Evolutionary conservation across 2,329 filamentous ascomycete genomes (phyloP).

Genomic region (Xylaria sp.): DNA sequence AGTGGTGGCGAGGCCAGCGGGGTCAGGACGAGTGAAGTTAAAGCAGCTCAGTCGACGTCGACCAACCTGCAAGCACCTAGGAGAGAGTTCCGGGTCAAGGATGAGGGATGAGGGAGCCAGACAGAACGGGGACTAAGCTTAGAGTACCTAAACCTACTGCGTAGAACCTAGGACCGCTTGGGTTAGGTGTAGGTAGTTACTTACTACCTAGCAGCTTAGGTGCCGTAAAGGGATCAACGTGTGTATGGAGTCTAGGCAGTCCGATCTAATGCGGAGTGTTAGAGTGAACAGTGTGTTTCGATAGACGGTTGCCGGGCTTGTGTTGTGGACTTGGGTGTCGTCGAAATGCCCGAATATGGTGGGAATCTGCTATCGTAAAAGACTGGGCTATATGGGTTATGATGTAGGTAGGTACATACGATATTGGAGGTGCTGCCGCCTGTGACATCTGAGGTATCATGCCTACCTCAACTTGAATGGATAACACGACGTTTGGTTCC

Average conservation of each 20-base stretch:
- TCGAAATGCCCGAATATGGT: slow-evolving; percentile 2
- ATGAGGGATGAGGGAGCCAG: slow-evolving; percentile 1
- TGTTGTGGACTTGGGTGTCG: too few relatives aligned
- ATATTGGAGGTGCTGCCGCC: neutral
- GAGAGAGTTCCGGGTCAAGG: neutral
- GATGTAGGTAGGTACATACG: too few relatives aligned
- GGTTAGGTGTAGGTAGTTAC: neutral
- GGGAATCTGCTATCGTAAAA: neutral
- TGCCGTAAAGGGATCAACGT: too few relatives aligned
- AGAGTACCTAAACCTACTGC: neutral
- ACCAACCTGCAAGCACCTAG: neutral
- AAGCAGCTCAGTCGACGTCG: slow-evolving; percentile 7
- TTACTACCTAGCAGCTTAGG: neutral
- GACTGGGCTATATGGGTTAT: too few relatives aligned
- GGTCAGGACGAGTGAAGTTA: slow-evolving; percentile 26
- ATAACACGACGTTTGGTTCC: too few relatives aligned
- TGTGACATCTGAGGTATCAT: neutral
- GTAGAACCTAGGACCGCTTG: neutral
- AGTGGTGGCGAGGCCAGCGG: slow-evolving; percentile 27
- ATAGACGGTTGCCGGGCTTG: neutral
- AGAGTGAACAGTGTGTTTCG: neutral
- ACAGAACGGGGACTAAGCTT: neutral
- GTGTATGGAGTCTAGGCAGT: too few relatives aligned
- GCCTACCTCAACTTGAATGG: neutral
- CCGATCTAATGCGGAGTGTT: too few relatives aligned